These are phyloP conservation scores for Cylindricascospora bacillispora DNA, from an alignment of 1,139 yeast species.

Conservation along the genomic window DNA sequence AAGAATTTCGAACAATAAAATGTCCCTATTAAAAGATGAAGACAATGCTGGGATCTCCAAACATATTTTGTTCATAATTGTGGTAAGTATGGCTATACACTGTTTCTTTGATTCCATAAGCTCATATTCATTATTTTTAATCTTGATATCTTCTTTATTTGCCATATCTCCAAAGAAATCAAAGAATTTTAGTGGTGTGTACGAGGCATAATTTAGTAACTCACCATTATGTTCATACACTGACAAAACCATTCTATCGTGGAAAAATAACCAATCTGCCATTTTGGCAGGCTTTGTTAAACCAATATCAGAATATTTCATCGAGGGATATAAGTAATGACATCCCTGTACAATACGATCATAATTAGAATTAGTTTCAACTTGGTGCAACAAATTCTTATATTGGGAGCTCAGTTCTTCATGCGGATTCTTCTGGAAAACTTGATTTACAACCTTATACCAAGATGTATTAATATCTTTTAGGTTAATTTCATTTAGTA, in stretches of 20 bases:
- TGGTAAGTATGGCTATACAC: slow-evolving; percentile 9
- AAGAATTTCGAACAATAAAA: slow-evolving; percentile 27
- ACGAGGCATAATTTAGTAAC: slow-evolving; percentile 40
- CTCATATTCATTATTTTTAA: slow-evolving; percentile 16
- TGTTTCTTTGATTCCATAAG: slow-evolving; percentile 12
- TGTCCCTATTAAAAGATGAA: slow-evolving; percentile 10
- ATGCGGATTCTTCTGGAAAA: slow-evolving; percentile 41
- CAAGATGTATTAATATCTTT: slow-evolving; percentile 48
- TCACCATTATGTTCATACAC: slow-evolving; percentile 38
- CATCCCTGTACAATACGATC: slow-evolving; percentile 66
- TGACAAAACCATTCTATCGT: slow-evolving; percentile 39
- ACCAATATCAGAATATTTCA: slow-evolving; percentile 53
- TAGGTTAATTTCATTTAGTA: background rate
- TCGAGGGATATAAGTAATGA: slow-evolving; percentile 46
- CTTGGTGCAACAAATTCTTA: slow-evolving; percentile 32
- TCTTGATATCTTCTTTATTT: slow-evolving; percentile 24
- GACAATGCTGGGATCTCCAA: slow-evolving; percentile 7
- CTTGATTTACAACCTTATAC: slow-evolving; percentile 43
- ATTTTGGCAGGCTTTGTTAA: slow-evolving; percentile 49
- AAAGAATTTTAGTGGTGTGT: slow-evolving; percentile 53
- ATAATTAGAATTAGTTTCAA: slow-evolving; percentile 35
- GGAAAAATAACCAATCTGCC: slow-evolving; percentile 68
- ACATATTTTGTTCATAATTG: slow-evolving; percentile 8
- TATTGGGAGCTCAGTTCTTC: slow-evolving; percentile 36
- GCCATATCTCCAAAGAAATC: slow-evolving; percentile 49